A percentile compares a stretch with the other conserved stretches of the same genome.
Evolutionary conservation across 2,329 filamentous ascomycete genomes (phyloP).

Genomic region (Pezicula radicicola): DNA sequence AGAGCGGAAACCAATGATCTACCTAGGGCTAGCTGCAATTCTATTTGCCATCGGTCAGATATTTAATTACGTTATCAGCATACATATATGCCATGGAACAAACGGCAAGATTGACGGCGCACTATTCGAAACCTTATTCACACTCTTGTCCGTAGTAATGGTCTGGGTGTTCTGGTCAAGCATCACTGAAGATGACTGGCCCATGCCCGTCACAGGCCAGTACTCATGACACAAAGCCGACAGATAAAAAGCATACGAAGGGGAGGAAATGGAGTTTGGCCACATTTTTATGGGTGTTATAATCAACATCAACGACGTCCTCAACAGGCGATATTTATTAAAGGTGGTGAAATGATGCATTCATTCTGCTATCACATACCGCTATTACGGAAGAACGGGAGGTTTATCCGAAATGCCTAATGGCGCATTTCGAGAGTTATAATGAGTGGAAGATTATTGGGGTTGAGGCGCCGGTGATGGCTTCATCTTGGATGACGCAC

Average conservation of each 20-base stretch:
- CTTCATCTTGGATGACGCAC: conserved; percentile 10
- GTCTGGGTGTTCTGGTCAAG: conserved; percentile 98
- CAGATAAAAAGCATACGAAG: conserved; percentile 4
- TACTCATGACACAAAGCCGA: conserved; percentile 23
- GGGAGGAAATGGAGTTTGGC: conserved; percentile 22
- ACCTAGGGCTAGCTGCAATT: conserved; percentile 69
- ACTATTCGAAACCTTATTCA: conserved; percentile 91
- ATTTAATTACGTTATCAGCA: conserved; percentile 93
- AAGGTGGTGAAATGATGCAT: conserved; percentile 5
- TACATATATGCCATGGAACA: conserved; percentile 83
- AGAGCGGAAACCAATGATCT: conserved; percentile 90
- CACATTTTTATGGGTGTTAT: conserved; percentile 10
- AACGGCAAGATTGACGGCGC: conserved; percentile 86
- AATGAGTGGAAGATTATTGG: not conserved
- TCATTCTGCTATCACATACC: not conserved
- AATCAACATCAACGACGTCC: conserved; percentile 18
- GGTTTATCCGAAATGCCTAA: not conserved
- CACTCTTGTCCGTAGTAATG: conserved; percentile 74
- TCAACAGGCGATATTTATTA: conserved; percentile 23
- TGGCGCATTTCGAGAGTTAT: not conserved
- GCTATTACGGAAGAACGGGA: not conserved
- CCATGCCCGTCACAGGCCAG: conserved; percentile 43
- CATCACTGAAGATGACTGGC: conserved; percentile 99
- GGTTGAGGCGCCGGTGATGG: not conserved
- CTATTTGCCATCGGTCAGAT: conserved; percentile 91